Percentiles rank a stretch among this genome's conserved stretches.
phyloP scores from a whole-genome alignment of 768 basidiomycete genomes.

The Piloderma croceum region DNA sequence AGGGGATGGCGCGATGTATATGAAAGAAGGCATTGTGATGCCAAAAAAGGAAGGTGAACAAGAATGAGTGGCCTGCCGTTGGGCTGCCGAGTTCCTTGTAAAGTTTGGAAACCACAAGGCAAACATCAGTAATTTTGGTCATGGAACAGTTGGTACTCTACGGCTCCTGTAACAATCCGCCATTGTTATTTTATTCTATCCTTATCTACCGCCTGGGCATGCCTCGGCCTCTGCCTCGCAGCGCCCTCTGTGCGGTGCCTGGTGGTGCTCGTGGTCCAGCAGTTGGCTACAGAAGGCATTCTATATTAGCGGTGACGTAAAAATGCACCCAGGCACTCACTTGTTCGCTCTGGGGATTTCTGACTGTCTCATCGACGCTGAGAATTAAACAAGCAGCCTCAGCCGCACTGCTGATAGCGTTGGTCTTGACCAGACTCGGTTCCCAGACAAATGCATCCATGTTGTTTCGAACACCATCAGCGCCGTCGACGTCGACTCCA shows the following conservation, averaged over 20 bases:
- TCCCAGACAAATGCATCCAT: constrained; percentile 99
- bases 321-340: constrained; percentile 40
- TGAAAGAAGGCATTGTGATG: no score
- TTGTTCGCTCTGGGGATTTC: constrained; percentile 90
- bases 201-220: constrained; percentile 57
- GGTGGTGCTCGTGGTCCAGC: constrained; percentile 87
- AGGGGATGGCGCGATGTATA: no score
- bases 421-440: constrained; percentile 89
- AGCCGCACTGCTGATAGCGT: constrained; percentile 91
- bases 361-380: constrained; percentile 95
- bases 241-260: constrained; percentile 82
- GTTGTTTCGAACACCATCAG: constrained; percentile 87
- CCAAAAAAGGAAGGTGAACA: no score
- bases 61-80: no score
- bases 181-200: no score
- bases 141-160: constrained; percentile 19
- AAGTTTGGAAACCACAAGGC: no score
- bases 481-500: constrained; percentile 91
- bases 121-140: no score
- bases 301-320: constrained; percentile 12
- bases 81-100: no score
- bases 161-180: no score
- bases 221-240: constrained; percentile 85
- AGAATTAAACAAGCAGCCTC: constrained; percentile 96
- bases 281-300: constrained; percentile 45